Evolutionary conservation across 768 basidiomycete species (phyloP).

Genomic region (Tricholoma hemisulphureum): DNA sequence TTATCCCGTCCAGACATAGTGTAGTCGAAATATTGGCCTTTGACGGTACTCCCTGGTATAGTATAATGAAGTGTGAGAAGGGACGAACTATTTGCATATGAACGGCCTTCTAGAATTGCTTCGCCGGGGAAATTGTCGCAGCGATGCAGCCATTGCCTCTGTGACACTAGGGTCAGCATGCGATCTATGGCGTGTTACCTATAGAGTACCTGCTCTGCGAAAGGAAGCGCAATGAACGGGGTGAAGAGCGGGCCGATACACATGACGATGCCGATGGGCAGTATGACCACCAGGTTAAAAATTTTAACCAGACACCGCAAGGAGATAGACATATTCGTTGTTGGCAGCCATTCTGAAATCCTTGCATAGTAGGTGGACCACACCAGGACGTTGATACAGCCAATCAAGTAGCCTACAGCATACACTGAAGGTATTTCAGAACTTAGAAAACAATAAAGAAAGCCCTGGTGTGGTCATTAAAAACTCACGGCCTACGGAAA

Average conservation of each 20-base stretch:
- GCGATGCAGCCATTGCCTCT: conserved; percentile 11
- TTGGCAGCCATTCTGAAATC: background rate
- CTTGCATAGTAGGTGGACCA: conserved; percentile 4
- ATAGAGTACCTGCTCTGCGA: conserved; percentile 8
- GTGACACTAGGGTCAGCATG: background rate
- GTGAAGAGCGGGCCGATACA: conserved; percentile 14
- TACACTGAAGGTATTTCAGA: conserved; percentile 7
- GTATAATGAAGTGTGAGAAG: background rate
- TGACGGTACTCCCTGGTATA: background rate
- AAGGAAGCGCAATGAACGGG: conserved; percentile 13
- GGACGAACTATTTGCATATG: background rate
- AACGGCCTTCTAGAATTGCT: conserved; percentile 9
- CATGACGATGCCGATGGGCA: conserved; percentile 12
- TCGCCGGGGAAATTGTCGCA: conserved; percentile 11
- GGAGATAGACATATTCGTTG: background rate
- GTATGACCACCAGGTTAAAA: background rate
- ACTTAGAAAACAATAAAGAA: background rate
- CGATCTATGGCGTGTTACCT: background rate
- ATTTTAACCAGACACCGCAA: background rate
- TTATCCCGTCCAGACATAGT: background rate
- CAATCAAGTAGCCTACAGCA: conserved; percentile 10
- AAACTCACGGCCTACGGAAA: conserved; percentile 11
- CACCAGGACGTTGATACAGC: conserved; percentile 11
- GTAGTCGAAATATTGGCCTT: background rate
- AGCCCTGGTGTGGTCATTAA: no score